A percentile compares a stretch with the other conserved stretches of the same genome.
phyloP scores from a whole-genome alignment of 805 yeast species.

The Suhomyces pyralidae region DNA sequence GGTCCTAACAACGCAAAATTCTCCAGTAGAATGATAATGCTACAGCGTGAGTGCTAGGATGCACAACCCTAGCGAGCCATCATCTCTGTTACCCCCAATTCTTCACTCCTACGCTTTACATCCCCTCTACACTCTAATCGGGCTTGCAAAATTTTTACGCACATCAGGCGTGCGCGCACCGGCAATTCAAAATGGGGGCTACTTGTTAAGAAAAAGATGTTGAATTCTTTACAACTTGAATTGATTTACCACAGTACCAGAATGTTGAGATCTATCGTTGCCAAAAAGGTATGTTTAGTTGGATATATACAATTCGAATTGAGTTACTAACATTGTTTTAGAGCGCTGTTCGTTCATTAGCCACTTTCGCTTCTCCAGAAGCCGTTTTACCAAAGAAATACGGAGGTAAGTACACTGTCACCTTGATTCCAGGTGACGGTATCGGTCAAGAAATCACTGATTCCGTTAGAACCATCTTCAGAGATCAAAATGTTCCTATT shows the following conservation, averaged over 20 bases:
- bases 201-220: slow-evolving; percentile 3
- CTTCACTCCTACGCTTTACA: not conserved
- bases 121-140: not conserved
- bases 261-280: slow-evolving; percentile 21
- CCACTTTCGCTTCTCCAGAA: slow-evolving; percentile 61
- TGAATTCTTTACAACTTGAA: slow-evolving; percentile 2
- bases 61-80: not conserved
- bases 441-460: slow-evolving; percentile 94
- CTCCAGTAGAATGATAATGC: not conserved
- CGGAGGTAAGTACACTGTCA: slow-evolving; percentile 92
- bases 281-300: slow-evolving; percentile 19
- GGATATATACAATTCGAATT: not conserved
- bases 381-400: slow-evolving; percentile 79
- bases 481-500: slow-evolving; percentile 83
- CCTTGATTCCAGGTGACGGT: slow-evolving; percentile 98
- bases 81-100: not conserved
- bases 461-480: slow-evolving; percentile 87
- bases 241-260: not conserved
- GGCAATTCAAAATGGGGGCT: slow-evolving; percentile 4
- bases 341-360: slow-evolving; percentile 41
- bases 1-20: not conserved
- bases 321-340: slow-evolving; percentile 26
- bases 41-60: no score
- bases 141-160: slow-evolving; percentile 1
- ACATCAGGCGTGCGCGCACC: slow-evolving; percentile 5